Percentiles rank a stretch among this genome's conserved stretches.
These are phyloP conservation scores for Trichoderma erinaceum DNA, from an alignment of 495 filamentous ascomycete genomes.

Conservation along the genomic window DNA sequence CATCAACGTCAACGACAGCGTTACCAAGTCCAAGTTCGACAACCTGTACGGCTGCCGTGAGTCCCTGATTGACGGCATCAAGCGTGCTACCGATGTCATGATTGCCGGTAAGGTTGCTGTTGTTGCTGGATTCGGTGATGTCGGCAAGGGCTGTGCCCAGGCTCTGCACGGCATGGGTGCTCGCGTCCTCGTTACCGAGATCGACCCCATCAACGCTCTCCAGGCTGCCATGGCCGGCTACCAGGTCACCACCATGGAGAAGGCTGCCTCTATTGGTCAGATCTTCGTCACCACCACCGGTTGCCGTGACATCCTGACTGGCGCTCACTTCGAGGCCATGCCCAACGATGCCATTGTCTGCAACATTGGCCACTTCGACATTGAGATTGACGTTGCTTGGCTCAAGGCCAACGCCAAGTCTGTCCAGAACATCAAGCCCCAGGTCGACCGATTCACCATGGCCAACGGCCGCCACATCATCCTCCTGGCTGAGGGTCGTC, in stretches of 20 bases:
- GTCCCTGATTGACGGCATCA: conserved; percentile 98
- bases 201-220: conserved; percentile 99
- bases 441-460: conserved; percentile 97
- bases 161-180: conserved; percentile 96
- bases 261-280: conserved; percentile 79
- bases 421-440: conserved; percentile 97
- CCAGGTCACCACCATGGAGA: conserved; percentile 96
- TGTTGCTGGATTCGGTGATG: conserved; percentile 97
- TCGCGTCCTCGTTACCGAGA: conserved; percentile 91
- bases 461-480: conserved; percentile 93
- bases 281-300: conserved; percentile 99
- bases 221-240: conserved; percentile 96
- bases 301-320: conserved; percentile 94
- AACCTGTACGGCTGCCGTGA: conserved; percentile 99
- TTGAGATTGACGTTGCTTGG: conserved; percentile 99
- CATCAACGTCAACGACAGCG: conserved; percentile 99
- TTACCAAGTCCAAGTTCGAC: conserved; percentile 99
- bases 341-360: conserved; percentile 98
- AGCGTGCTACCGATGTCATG: conserved; percentile 99
- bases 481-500: conserved; percentile 94
- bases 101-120: conserved; percentile 97
- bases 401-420: conserved; percentile 89
- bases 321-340: conserved; percentile 92
- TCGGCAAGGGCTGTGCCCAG: conserved; percentile 96
- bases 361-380: conserved; percentile 99